Evolutionary conservation across 495 filamentous ascomycete genomes (phyloP), one percentile per base, ranked within the genome.

Genomic region (Lindgomyces ingoldianus): DNA sequence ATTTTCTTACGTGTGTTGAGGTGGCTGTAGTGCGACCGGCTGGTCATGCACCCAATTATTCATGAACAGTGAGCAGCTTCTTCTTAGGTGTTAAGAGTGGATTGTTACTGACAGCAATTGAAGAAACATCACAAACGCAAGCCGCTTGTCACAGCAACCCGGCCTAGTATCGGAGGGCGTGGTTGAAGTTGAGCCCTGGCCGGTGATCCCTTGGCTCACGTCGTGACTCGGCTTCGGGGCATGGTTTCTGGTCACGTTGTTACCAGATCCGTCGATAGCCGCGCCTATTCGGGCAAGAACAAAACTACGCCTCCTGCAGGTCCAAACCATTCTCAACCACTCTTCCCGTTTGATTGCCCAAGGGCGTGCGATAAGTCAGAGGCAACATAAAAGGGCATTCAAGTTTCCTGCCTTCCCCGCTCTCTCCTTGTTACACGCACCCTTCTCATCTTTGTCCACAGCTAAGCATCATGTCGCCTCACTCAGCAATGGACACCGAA

Each of bases 401-500:
- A 47, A 45, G 11, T 22, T 29, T 44, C 30, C 30, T 18, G 47
- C 25, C 53, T 41, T 30, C 47, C 58, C 29, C 46, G 30, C 10
- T 14, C 29, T n/a, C 49, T 63, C 48, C 29, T 9, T 10, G 45
- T 22, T 26, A 25, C 18, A 52, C 22, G 4, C 21, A 47, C 6
- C 44, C 18, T 47, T 47, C 2, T 42, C 36, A 49, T 58, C 44
- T 52, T 57, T 57, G 42, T 64, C 52, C 22, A 48, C 3, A 18
- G 25, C 6, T 30, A 3, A 25, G 22, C 3, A 53, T 29, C 1
- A 71, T 71, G 68, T 30, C 64, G 25, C 68, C 68, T 2, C 68
- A 64, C 4, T 21, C 60, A 4, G 68, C 68, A 26, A 67, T 68
- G 47, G 64, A 71, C 3, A 60, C 68, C 33, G 45, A 51, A 30